Evolutionary conservation across 1,284 basidiomycete genomes (phyloP).

Genomic region (Tremellales sp.): DNA sequence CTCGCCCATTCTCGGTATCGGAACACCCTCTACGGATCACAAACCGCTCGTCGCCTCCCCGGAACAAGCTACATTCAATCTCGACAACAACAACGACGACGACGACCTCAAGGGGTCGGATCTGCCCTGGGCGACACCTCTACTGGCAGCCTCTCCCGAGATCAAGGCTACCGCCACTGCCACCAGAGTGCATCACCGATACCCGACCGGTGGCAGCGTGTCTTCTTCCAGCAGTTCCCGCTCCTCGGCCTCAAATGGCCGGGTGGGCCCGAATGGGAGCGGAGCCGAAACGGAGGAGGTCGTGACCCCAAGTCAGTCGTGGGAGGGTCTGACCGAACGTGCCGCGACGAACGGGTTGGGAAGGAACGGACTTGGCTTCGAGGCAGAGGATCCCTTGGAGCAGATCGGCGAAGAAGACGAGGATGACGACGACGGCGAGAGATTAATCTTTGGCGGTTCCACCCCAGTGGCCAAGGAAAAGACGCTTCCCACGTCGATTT

Average conservation of each 20-base stretch:
- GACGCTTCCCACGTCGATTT: slow-evolving; percentile 10
- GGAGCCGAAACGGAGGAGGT: slow-evolving; percentile 38
- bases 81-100: slow-evolving; percentile 22
- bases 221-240: slow-evolving; percentile 32
- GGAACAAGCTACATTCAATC: slow-evolving; percentile 13
- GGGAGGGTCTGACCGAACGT: slow-evolving; percentile 38
- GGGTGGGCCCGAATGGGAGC: slow-evolving; percentile 15
- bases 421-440: slow-evolving; percentile 32
- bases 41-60: slow-evolving; percentile 16
- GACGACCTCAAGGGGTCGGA: slow-evolving; percentile 31
- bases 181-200: slow-evolving; percentile 19
- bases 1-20: slow-evolving; percentile 13
- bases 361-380: slow-evolving; percentile 7
- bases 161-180: slow-evolving; percentile 7
- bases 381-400: slow-evolving; percentile 18
- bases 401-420: slow-evolving; percentile 42
- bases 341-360: slow-evolving; percentile 6
- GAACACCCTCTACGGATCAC: slow-evolving; percentile 9
- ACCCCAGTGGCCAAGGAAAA: slow-evolving; percentile 4
- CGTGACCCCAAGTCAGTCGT: slow-evolving; percentile 45
- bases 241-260: slow-evolving; percentile 15
- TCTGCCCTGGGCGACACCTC: slow-evolving; percentile 39
- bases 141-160: slow-evolving; percentile 14
- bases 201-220: slow-evolving; percentile 34
- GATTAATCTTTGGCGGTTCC: slow-evolving; percentile 26